These are phyloP conservation scores for Trichoderma endophyticum DNA, from an alignment of 2,329 filamentous ascomycete species.

Conservation along the genomic window DNA sequence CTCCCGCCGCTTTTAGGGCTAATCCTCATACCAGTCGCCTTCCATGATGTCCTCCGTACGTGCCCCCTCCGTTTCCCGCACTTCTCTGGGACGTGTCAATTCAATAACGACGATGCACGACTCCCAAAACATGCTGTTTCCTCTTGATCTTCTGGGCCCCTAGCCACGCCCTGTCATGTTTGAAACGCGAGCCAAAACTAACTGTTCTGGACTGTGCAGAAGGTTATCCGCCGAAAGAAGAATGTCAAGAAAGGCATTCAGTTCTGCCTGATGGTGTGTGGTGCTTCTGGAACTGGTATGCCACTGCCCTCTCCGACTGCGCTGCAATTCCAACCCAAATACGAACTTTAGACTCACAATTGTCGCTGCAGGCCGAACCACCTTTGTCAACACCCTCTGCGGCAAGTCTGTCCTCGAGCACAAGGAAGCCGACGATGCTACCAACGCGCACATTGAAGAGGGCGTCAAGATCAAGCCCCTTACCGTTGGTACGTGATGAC, in stretches of 20 bases:
- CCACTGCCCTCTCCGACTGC: conserved; percentile 26
- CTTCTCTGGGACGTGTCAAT: background rate
- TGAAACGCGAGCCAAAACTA: background rate
- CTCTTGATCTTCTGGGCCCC: background rate
- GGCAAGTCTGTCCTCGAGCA: conserved; percentile 86
- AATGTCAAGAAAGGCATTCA: conserved; percentile 99
- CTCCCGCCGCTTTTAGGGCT: conserved; percentile 9
- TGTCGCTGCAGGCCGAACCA: conserved; percentile 72
- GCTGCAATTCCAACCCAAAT: background rate
- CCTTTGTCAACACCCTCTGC: conserved; percentile 99
- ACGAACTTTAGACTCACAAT: conserved; percentile 23
- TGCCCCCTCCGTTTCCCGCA: background rate
- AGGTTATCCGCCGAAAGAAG: conserved; percentile 99
- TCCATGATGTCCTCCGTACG: conserved; percentile 27
- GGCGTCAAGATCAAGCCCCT: conserved; percentile 98
- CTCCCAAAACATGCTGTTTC: background rate
- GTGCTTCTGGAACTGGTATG: conserved; percentile 94
- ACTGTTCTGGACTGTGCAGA: conserved; percentile 43
- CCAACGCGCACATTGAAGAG: conserved; percentile 87
- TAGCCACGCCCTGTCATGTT: background rate
- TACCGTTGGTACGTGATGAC: conserved; percentile 72
- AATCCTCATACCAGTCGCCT: background rate
- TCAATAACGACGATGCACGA: background rate
- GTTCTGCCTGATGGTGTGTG: conserved; percentile 99
- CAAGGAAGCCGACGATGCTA: conserved; percentile 90